These are phyloP conservation scores for Lecanicillium sp. DNA, from an alignment of 2,329 filamentous ascomycete genomes.

Conservation along the genomic window DNA sequence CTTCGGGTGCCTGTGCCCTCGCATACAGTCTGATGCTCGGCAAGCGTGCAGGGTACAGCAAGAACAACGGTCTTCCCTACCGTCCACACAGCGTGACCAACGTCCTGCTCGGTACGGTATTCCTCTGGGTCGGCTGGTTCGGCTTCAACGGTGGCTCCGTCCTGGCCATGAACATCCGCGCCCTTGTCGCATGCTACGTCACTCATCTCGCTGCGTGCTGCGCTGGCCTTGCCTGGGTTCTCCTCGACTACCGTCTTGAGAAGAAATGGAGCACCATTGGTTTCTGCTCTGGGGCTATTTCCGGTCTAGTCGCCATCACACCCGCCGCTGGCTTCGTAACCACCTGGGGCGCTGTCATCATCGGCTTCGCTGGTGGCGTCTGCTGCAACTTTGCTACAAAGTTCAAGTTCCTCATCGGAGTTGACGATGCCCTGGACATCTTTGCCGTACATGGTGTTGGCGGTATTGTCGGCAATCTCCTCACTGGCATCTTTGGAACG, in stretches of 20 bases:
- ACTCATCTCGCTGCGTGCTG: slow-evolving; percentile 81
- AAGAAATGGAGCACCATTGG: slow-evolving; percentile 90
- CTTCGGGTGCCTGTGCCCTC: slow-evolving; percentile 62
- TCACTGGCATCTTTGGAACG: slow-evolving; percentile 72
- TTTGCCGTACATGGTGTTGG: slow-evolving; percentile 86
- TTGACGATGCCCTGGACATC: slow-evolving; percentile 84
- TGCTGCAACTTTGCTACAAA: slow-evolving; percentile 83
- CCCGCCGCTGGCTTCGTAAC: slow-evolving; percentile 77
- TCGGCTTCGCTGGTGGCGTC: slow-evolving; percentile 52
- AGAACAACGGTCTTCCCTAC: slow-evolving; percentile 55
- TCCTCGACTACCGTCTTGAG: slow-evolving; percentile 86
- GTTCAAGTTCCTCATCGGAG: slow-evolving; percentile 64
- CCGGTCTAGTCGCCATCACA: slow-evolving; percentile 80
- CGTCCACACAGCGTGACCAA: slow-evolving; percentile 68
- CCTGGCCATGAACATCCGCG: slow-evolving; percentile 73
- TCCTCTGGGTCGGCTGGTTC: slow-evolving; percentile 93
- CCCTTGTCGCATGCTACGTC: slow-evolving; percentile 81
- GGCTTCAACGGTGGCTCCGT: slow-evolving; percentile 90
- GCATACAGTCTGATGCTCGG: slow-evolving; percentile 69
- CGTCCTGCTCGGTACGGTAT: slow-evolving; percentile 64
- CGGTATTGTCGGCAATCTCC: slow-evolving; percentile 71
- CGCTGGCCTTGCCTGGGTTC: slow-evolving; percentile 74
- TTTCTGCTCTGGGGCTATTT: slow-evolving; percentile 85
- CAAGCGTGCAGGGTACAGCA: slow-evolving; percentile 56
- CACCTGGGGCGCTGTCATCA: slow-evolving; percentile 50